These are phyloP conservation scores for Yarrowia keelungensis DNA, from an alignment of 805 yeast species.

Conservation along the genomic window DNA sequence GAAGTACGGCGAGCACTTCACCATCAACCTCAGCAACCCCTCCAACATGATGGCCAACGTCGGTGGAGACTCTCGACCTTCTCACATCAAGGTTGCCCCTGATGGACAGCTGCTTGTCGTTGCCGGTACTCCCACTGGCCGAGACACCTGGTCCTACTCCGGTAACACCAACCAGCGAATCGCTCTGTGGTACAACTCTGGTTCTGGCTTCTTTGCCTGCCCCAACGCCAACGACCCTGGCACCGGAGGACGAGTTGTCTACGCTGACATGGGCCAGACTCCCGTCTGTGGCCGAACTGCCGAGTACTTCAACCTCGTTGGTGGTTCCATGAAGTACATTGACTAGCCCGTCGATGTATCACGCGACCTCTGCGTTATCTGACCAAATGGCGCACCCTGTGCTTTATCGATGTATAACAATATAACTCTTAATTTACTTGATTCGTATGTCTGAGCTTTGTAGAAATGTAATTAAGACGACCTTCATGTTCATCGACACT, in stretches of 20 bases:
- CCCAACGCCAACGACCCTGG: conserved; percentile 27
- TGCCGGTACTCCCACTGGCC: conserved; percentile 8
- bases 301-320: conserved; percentile 27
- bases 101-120: conserved; percentile 22
- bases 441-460: no score
- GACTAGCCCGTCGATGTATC: neutral
- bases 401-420: conserved; percentile 6
- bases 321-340: conserved; percentile 17
- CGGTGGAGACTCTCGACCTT: conserved; percentile 26
- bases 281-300: conserved; percentile 36
- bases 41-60: conserved; percentile 36
- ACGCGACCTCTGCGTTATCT: neutral
- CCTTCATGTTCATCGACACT: no score
- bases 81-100: conserved; percentile 26
- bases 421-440: conserved; percentile 22
- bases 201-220: conserved; percentile 27
- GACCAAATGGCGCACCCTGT: neutral
- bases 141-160: conserved; percentile 32
- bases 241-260: conserved; percentile 18
- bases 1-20: conserved; percentile 29
- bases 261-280: conserved; percentile 26
- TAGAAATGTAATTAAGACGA: no score
- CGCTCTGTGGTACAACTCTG: conserved; percentile 28
- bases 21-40: conserved; percentile 31
- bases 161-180: conserved; percentile 27